These are phyloP conservation scores for Phytophthora nicotianae DNA, from an alignment of 352 stramenopile species.

Conservation along the genomic window DNA sequence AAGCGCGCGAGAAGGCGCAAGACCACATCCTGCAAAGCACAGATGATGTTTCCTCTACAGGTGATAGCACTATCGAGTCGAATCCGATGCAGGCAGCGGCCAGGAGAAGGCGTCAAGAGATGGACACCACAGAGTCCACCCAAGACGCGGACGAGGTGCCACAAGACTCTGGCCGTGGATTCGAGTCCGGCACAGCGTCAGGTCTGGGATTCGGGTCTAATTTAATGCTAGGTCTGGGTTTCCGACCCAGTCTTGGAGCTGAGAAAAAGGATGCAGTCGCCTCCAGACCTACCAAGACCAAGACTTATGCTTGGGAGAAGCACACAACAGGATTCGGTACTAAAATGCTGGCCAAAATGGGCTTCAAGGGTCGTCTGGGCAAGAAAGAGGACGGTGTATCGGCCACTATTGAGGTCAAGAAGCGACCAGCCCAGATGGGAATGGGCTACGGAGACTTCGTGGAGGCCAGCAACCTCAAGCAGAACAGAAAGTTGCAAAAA, in stretches of 20 bases:
- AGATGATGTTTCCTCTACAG: not conserved
- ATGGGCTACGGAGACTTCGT: constrained; percentile 95
- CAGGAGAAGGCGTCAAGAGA: constrained; percentile 31
- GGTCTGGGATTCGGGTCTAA: constrained; percentile 2
- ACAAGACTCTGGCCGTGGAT: constrained; percentile 9
- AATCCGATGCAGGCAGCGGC: constrained; percentile 28
- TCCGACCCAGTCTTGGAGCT: constrained; percentile 13
- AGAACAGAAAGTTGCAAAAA: constrained; percentile 92
- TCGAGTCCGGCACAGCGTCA: not conserved
- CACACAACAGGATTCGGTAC: constrained; percentile 96
- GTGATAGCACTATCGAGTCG: not conserved
- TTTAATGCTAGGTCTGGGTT: constrained; percentile 16
- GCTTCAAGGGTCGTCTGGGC: constrained; percentile 93
- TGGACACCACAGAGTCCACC: constrained; percentile 5
- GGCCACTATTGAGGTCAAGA: constrained; percentile 92
- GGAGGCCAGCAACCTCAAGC: constrained; percentile 90
- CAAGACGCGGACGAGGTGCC: constrained; percentile 11
- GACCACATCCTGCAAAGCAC: not conserved
- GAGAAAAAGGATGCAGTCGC: constrained; percentile 10
- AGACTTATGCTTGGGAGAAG: constrained; percentile 91
- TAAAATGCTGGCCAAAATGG: constrained; percentile 97
- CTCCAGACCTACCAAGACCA: constrained; percentile 20
- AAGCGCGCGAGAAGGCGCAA: constrained; percentile 27
- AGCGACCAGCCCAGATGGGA: constrained; percentile 91
- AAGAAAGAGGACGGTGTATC: constrained; percentile 94